Conservation (phyloP, 208 protist species). For the Entamoeba invadens region DNA sequence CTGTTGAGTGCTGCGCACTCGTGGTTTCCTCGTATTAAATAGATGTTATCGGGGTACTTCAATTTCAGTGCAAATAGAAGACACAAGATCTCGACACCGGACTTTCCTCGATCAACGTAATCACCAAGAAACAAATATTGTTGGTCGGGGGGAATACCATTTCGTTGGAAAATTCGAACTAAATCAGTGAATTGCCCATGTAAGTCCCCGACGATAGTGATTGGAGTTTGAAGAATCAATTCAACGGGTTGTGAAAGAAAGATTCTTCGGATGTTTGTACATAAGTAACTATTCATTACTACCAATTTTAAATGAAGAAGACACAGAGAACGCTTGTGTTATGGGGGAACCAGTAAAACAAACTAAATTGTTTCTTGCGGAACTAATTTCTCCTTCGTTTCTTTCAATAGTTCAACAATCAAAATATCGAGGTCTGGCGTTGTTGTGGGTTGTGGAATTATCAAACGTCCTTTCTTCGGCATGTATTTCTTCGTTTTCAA, state of each 20-base stretch:
- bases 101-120: conserved; percentile 33
- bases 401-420: neutral
- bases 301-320: no score
- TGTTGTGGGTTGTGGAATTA: neutral
- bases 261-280: neutral
- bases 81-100: conserved; percentile 40
- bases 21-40: conserved; percentile 25
- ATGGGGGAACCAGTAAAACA: neutral
- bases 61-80: conserved; percentile 21
- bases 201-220: neutral
- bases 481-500: no score
- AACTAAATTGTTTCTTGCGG: neutral
- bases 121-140: conserved; percentile 28
- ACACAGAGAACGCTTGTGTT: neutral
- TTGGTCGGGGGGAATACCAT: neutral
- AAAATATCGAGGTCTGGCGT: neutral
- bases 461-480: neutral
- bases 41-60: neutral
- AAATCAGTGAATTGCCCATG: conserved; percentile 34
- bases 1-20: conserved; percentile 7
- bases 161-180: conserved; percentile 6
- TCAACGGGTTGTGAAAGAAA: neutral
- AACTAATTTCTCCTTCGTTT: neutral
- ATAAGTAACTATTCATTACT: neutral
- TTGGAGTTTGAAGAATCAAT: neutral